These are phyloP conservation scores for Cicer bijugum DNA, from an alignment of 306 rosid species.

Conservation along the genomic window DNA sequence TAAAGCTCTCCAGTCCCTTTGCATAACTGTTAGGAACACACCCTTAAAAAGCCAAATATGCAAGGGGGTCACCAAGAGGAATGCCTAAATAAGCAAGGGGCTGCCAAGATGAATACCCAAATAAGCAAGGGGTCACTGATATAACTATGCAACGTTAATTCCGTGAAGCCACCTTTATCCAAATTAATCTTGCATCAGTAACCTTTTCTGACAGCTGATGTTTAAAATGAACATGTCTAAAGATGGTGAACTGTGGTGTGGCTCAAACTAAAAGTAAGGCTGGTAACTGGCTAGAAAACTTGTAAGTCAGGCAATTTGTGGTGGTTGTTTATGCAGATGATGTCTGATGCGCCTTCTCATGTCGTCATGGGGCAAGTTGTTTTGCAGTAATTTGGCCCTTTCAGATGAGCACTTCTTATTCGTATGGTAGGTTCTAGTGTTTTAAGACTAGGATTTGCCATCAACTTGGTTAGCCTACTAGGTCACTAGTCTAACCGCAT, in stretches of 20 bases:
- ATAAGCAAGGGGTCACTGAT: not conserved
- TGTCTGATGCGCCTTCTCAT: conserved; percentile 7
- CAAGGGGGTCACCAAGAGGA: conserved; percentile 1
- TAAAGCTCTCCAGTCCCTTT: not conserved
- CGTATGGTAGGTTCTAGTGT: not conserved
- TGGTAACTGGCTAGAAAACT: not conserved
- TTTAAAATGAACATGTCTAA: conserved; percentile 11
- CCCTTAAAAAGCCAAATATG: conserved; percentile 12
- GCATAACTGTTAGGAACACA: not conserved
- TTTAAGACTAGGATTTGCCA: not conserved
- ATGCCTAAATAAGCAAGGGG: conserved; percentile 6
- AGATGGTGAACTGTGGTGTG: conserved; percentile 12
- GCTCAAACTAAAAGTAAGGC: conserved; percentile 9
- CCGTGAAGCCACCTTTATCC: not conserved
- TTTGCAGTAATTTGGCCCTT: not conserved
- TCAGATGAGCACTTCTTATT: not conserved
- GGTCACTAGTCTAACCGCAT: not conserved
- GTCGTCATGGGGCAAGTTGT: not conserved
- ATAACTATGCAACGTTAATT: not conserved
- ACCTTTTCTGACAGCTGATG: not conserved
- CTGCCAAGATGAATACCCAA: conserved; percentile 1
- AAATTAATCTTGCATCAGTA: not conserved
- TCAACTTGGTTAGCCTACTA: not conserved
- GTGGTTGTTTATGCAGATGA: conserved; percentile 2
- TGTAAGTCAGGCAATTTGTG: conserved; percentile 2